Base-by-base conservation (phyloP, 73 alveolate species). In the Paramecium sonneborni region DNA sequence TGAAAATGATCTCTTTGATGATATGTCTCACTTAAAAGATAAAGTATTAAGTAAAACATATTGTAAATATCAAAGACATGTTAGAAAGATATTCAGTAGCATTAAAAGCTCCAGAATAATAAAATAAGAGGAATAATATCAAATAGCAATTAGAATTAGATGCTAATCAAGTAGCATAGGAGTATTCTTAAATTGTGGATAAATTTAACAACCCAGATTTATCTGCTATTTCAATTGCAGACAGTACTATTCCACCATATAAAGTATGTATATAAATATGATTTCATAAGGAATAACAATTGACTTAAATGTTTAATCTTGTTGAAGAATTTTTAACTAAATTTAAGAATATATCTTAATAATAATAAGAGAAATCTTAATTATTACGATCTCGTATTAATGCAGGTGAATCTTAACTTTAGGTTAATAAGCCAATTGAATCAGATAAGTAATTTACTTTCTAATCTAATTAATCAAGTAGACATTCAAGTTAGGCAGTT, bases 161-260 rank as follows among this genome's bases (percentile, higher is more conserved):
- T 32, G 87, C 87, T 28, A 21, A 74, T 10, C 20, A 74, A 43
- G 87, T 74, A 28, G 87, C 87, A 9, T 74, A 74, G 15, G 87
- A 74, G 34, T 74, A 74, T 74, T 32, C 87, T 1, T 43, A 74
- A 74, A 74, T 74, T 15, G 46, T 74, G 10, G 87, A 74, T 23
- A 74, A 74, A 74, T 74, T 74, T 20, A 74, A 74, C 32, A 74
- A 74, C 12, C 87, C 87, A 15, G 87, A 74, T 74, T 32, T 74
- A 37, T 74, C 87, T 1, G 87, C 67, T 21, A 74, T 74, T 3
- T 74, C 87, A 35, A 43, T 74, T 74, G 39, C 87, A 35, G 87
- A 74, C 5, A 74, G 87, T 35, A 38, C 58, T 32, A 21, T 74
- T 10, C 87, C 87, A 11, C 48, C 5, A 32, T 35, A 74, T 6